Percentiles rank a stretch among this genome's conserved stretches.
Conservation (phyloP, 805 yeast genomes). For the Starmerella kuoi region DNA sequence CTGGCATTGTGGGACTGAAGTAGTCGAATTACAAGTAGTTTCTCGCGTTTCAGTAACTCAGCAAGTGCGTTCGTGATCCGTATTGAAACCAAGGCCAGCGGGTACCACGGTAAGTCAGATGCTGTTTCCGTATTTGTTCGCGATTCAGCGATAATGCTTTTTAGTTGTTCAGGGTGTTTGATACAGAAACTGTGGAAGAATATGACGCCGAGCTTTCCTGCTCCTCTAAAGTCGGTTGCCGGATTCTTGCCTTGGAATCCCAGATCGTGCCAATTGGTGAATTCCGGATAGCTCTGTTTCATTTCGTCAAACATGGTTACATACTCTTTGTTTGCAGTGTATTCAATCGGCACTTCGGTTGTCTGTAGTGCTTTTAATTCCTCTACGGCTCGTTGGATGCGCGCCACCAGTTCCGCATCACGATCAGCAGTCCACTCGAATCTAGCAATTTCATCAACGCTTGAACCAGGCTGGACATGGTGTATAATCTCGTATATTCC, state of each 20-base stretch:
- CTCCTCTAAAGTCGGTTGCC: conserved; percentile 30
- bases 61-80: conserved; percentile 20
- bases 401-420: conserved; percentile 9
- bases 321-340: not conserved
- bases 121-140: conserved; percentile 17
- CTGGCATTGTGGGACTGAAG: conserved; percentile 1
- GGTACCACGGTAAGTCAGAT: conserved; percentile 25
- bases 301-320: conserved; percentile 1
- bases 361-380: conserved; percentile 3
- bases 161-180: conserved; percentile 9
- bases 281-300: not conserved
- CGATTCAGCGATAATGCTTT: conserved; percentile 20
- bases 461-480: not conserved
- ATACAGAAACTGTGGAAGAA: conserved; percentile 22
- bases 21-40: conserved; percentile 10
- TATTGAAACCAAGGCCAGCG: conserved; percentile 28
- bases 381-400: conserved; percentile 1
- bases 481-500: not conserved
- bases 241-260: conserved; percentile 34
- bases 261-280: conserved; percentile 27
- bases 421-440: conserved; percentile 6
- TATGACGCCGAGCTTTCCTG: conserved; percentile 26
- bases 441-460: conserved; percentile 9
- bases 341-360: not conserved
- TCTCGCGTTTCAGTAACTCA: conserved; percentile 12